phyloP scores from a whole-genome alignment of 768 basidiomycete genomes.

The Phylloporus sp. region DNA sequence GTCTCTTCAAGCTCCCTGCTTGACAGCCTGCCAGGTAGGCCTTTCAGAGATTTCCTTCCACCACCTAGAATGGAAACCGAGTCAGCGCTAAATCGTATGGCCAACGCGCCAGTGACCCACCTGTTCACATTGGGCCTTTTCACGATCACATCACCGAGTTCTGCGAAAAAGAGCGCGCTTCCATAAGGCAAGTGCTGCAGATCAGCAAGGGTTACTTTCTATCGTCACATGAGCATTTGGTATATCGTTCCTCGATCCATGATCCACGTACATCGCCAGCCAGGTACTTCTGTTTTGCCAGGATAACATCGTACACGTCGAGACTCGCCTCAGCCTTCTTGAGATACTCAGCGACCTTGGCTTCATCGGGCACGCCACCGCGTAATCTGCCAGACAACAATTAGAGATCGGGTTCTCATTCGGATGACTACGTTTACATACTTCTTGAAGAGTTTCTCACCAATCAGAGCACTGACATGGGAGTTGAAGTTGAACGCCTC shows the following conservation, averaged over 20 bases:
- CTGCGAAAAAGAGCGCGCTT: not conserved
- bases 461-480: constrained; percentile 36
- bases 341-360: not conserved
- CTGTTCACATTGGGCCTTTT: constrained; percentile 19
- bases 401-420: not conserved
- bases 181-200: constrained; percentile 21
- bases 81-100: not conserved
- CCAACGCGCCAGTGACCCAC: not conserved
- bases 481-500: constrained; percentile 53
- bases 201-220: constrained; percentile 21
- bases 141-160: constrained; percentile 11
- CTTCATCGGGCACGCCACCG: not conserved
- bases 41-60: constrained; percentile 44
- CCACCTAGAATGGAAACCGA: constrained; percentile 36
- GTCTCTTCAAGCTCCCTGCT: constrained; percentile 25
- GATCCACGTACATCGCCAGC: constrained; percentile 30
- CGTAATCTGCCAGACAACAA: not conserved
- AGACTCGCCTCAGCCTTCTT: constrained; percentile 31
- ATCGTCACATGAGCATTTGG: not conserved
- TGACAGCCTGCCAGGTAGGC: constrained; percentile 42
- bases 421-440: constrained; percentile 13
- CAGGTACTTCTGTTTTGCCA: constrained; percentile 33
- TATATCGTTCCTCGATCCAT: not conserved
- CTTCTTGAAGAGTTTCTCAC: constrained; percentile 47
- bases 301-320: constrained; percentile 32